Conservation (phyloP, 495 filamentous ascomycete species). For the Penicillium fimorum region DNA sequence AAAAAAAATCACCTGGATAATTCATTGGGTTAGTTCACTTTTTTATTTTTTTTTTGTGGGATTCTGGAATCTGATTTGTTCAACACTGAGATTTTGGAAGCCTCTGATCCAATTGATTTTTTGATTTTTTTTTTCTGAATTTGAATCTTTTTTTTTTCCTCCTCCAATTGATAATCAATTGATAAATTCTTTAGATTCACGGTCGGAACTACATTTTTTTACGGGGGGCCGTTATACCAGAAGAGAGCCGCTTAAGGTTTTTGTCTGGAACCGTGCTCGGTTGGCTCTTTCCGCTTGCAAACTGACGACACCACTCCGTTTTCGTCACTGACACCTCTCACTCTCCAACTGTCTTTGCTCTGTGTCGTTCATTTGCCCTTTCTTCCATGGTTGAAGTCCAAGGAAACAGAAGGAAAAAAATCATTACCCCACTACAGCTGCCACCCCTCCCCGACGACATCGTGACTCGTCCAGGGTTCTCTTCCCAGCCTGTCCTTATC, state of each 20-base stretch:
- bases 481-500: conserved; percentile 19
- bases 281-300: conserved; percentile 31
- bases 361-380: conserved; percentile 18
- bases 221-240: background rate
- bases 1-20: background rate
- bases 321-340: conserved; percentile 13
- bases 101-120: conserved; percentile 24
- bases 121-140: conserved; percentile 13
- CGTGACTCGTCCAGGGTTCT: conserved; percentile 24
- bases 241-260: conserved; percentile 9
- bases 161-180: background rate
- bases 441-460: conserved; percentile 24
- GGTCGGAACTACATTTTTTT: background rate
- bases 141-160: conserved; percentile 1
- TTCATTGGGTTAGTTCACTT: conserved; percentile 6
- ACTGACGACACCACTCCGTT: conserved; percentile 37
- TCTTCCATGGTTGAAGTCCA: conserved; percentile 3
- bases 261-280: conserved; percentile 12
- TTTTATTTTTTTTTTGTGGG: conserved; percentile 13
- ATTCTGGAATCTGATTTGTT: conserved; percentile 24
- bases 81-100: conserved; percentile 7
- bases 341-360: conserved; percentile 13
- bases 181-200: background rate
- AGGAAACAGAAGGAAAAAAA: background rate
- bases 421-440: conserved; percentile 21